Evolutionary conservation across 2,329 filamentous ascomycete species (phyloP).

Genomic region (Diplodia corticola): DNA sequence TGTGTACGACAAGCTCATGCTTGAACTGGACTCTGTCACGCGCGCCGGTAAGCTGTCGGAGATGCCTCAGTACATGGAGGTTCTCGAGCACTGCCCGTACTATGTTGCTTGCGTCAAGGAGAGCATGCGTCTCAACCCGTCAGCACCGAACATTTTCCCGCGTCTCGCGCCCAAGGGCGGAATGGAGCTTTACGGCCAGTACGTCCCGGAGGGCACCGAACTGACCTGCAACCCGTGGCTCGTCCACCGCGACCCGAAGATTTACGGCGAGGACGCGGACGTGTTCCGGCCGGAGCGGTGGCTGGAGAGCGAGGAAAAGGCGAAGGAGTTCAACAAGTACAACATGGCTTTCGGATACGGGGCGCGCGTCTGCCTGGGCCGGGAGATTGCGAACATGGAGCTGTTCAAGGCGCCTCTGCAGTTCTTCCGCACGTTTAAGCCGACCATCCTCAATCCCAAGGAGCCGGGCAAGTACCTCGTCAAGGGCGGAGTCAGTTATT

Average conservation of each 20-base stretch:
- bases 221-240: constrained; percentile 36
- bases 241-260: constrained; percentile 32
- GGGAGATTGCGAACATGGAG: constrained; percentile 56
- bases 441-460: constrained; percentile 33
- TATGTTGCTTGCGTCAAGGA: constrained; percentile 55
- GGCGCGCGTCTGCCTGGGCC: constrained; percentile 50
- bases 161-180: constrained; percentile 42
- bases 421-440: constrained; percentile 46
- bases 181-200: constrained; percentile 39
- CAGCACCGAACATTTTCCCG: constrained; percentile 54
- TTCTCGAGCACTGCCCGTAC: constrained; percentile 43
- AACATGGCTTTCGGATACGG: constrained; percentile 56
- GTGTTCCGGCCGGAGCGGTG: constrained; percentile 35
- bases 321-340: constrained; percentile 49
- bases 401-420: constrained; percentile 48
- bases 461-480: constrained; percentile 40
- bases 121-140: constrained; percentile 53
- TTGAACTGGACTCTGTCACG: constrained; percentile 46
- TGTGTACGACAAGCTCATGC: constrained; percentile 51
- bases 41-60: constrained; percentile 32
- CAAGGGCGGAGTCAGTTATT: constrained; percentile 47
- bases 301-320: constrained; percentile 39
- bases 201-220: constrained; percentile 32
- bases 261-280: constrained; percentile 34
- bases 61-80: constrained; percentile 33